Conservation (phyloP, 805 yeast species). For the Ogataea henricii region DNA sequence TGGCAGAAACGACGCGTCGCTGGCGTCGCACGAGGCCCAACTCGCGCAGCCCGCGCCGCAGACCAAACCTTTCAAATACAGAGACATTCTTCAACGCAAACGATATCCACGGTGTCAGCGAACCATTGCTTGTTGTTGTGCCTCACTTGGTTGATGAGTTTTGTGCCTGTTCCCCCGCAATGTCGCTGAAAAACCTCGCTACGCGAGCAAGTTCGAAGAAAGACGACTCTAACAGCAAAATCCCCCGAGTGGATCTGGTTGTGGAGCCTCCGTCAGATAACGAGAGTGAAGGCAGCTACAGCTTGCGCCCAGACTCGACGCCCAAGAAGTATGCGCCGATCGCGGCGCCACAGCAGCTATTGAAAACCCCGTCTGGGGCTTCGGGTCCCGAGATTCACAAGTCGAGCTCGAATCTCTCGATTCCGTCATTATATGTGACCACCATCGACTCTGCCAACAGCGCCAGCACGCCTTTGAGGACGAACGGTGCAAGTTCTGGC, state of each 20-base stretch:
- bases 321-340: not conserved
- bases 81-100: too few relatives aligned
- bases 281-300: slow-evolving; percentile 1
- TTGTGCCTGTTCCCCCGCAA: not conserved
- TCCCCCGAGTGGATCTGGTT: not conserved
- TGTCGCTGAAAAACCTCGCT: not conserved
- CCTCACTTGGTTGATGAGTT: too few relatives aligned
- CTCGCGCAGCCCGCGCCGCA: too few relatives aligned
- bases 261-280: slow-evolving; percentile 6
- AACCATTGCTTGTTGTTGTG: not conserved
- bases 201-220: not conserved
- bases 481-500: not conserved
- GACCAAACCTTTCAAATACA: too few relatives aligned
- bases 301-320: not conserved
- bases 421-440: slow-evolving; percentile 14
- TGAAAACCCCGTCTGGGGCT: not conserved
- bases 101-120: too few relatives aligned
- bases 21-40: too few relatives aligned
- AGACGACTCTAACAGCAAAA: slow-evolving; percentile 1
- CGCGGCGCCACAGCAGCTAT: not conserved
- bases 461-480: slow-evolving; percentile 7
- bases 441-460: not conserved
- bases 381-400: slow-evolving; percentile 9
- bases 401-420: slow-evolving; percentile 12
- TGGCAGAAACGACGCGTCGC: too few relatives aligned